Evolutionary conservation across 257 asterid genomes (phyloP).

Genomic region (Capsicum baccatum): DNA sequence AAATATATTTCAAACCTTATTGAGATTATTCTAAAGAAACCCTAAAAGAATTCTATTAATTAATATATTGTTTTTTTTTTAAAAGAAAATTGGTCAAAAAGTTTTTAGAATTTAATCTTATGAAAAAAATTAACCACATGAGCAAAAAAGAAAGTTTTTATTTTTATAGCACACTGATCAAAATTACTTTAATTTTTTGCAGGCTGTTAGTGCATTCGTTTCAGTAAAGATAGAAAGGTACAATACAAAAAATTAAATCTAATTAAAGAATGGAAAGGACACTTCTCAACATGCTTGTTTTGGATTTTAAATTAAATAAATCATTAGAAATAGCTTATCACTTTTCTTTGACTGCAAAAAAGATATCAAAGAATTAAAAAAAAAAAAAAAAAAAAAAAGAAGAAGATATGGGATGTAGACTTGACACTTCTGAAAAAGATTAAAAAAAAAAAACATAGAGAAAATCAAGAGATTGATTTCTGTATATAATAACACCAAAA

Average conservation of each 20-base stretch:
- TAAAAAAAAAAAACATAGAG: not conserved
- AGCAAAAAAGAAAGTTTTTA: not conserved
- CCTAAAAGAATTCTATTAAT: not conserved
- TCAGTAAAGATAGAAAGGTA: conserved; percentile 31
- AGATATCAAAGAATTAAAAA: conserved; percentile 32
- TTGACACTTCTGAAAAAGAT: conserved; percentile 50
- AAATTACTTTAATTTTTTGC: conserved; percentile 22
- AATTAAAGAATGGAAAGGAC: not conserved
- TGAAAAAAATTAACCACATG: not conserved
- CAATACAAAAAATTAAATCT: not conserved
- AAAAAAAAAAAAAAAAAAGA: conserved; percentile 6
- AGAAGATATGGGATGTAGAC: conserved; percentile 65
- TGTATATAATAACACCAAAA: not conserved
- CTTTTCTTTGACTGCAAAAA: conserved; percentile 55
- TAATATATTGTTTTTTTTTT: not conserved
- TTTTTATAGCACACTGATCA: not conserved
- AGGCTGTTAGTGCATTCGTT: conserved; percentile 28
- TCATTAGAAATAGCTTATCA: conserved; percentile 31
- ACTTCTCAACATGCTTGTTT: conserved; percentile 13
- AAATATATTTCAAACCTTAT: conserved; percentile 1
- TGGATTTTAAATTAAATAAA: not conserved
- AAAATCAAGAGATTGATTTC: not conserved
- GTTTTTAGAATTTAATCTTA: not conserved
- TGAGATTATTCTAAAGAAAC: conserved; percentile 18
- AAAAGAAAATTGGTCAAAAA: not conserved